phyloP scores from a whole-genome alignment of 2,329 filamentous ascomycete species.

The Cercospora janseana region DNA sequence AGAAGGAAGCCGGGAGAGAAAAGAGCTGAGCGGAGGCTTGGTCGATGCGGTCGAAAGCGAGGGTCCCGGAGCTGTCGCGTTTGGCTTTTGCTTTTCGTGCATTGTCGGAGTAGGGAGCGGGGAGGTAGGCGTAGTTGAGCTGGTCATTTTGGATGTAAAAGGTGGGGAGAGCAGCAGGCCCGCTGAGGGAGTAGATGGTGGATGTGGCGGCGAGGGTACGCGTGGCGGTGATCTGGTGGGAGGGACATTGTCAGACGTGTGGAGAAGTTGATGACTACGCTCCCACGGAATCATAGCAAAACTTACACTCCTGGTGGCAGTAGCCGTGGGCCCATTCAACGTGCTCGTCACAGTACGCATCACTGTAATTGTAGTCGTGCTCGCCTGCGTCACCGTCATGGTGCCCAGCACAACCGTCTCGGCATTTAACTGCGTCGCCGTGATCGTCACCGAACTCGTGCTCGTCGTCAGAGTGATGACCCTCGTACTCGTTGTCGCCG shows the following conservation, averaged over 20 bases:
- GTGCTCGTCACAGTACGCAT: not conserved
- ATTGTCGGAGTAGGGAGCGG: not conserved
- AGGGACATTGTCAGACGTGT: not conserved
- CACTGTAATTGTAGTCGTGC: too few relatives aligned
- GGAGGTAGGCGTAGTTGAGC: constrained; percentile 4
- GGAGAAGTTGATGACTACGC: not conserved
- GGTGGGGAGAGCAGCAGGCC: not conserved
- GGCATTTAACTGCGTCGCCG: not conserved
- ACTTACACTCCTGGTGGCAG: not conserved
- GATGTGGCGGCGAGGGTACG: not conserved
- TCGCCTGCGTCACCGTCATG: not conserved
- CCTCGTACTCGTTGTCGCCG: not conserved
- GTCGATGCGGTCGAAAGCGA: constrained; percentile 2
- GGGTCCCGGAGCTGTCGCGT: not conserved
- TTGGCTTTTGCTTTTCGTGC: not conserved
- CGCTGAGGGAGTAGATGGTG: constrained; percentile 1
- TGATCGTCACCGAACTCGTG: not conserved
- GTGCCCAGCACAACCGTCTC: not conserved
- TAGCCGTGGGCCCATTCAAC: not conserved
- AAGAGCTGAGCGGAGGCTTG: constrained; percentile 5
- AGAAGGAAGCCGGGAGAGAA: not conserved
- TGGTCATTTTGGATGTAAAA: constrained; percentile 11
- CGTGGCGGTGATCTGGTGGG: not conserved
- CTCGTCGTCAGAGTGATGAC: not conserved
- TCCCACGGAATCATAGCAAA: too few relatives aligned